Percentiles rank a stretch among this genome's conserved stretches.
These are phyloP conservation scores for Saccharomycopsis hybrid DNA, from an alignment of 1,139 yeast species.

Conservation along the genomic window DNA sequence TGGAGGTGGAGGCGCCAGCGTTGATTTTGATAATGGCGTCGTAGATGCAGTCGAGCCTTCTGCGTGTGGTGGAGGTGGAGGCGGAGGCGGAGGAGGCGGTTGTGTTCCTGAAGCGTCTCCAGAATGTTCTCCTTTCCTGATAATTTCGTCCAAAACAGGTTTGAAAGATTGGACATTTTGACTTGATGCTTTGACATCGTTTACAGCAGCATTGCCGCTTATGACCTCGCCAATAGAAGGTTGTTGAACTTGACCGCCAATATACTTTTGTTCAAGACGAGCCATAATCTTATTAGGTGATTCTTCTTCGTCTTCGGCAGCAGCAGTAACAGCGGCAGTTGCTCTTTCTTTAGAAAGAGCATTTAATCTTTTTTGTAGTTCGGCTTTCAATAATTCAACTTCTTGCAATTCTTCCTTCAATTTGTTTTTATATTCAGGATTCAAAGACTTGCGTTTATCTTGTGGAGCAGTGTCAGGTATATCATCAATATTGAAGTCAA, in stretches of 20 bases:
- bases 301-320: neutral
- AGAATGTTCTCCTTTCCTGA: constrained; percentile 14
- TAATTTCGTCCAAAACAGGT: constrained; percentile 16
- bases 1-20: constrained; percentile 29
- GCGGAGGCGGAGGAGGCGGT: constrained; percentile 24
- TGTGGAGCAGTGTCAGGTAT: constrained; percentile 37
- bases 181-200: neutral
- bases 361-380: constrained; percentile 35
- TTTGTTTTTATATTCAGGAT: constrained; percentile 4
- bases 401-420: constrained; percentile 26
- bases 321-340: neutral
- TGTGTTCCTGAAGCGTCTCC: constrained; percentile 26
- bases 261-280: constrained; percentile 23
- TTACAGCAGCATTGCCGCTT: constrained; percentile 3
- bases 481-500: constrained; percentile 46
- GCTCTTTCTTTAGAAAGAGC: constrained; percentile 51
- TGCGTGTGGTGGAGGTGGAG: constrained; percentile 30
- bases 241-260: constrained; percentile 16
- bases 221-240: constrained; percentile 13
- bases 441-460: constrained; percentile 32
- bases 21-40: constrained; percentile 21
- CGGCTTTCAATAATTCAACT: constrained; percentile 42
- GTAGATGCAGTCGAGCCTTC: constrained; percentile 21
- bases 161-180: constrained; percentile 5
- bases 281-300: constrained; percentile 1